Evolutionary conservation across 2,329 filamentous ascomycete species (phyloP).

Genomic region (Leptosphaerulina australis): DNA sequence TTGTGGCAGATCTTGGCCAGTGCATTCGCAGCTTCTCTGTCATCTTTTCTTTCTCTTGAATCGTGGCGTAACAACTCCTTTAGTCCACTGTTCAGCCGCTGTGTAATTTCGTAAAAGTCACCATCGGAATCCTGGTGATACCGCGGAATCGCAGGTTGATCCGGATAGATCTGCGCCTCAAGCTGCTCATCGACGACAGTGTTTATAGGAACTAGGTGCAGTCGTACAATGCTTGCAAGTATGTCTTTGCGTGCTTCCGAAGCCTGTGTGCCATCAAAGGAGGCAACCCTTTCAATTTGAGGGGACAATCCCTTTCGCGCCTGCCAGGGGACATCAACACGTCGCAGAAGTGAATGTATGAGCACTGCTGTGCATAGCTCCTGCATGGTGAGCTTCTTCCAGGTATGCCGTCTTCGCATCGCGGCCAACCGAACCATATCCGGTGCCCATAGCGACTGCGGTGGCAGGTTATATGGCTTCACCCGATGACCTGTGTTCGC

Average conservation of each 20-base stretch:
- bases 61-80: constrained; percentile 27
- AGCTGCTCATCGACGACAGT: constrained; percentile 20
- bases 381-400: constrained; percentile 53
- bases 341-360: constrained; percentile 45
- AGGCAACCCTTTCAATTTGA: constrained; percentile 26
- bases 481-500: constrained; percentile 49
- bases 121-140: constrained; percentile 51
- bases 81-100: constrained; percentile 43
- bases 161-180: constrained; percentile 14
- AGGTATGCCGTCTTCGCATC: constrained; percentile 41
- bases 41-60: constrained; percentile 17
- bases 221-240: constrained; percentile 18
- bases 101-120: constrained; percentile 38
- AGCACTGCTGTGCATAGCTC: constrained; percentile 51
- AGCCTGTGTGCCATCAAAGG: constrained; percentile 4
- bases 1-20: constrained; percentile 62
- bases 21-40: constrained; percentile 22
- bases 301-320: constrained; percentile 25
- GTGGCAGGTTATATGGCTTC: constrained; percentile 46
- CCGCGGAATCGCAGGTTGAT: constrained; percentile 28
- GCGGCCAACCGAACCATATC: constrained; percentile 40
- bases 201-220: constrained; percentile 20
- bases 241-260: constrained; percentile 23
- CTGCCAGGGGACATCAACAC: constrained; percentile 15
- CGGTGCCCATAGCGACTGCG: constrained; percentile 54